These are phyloP conservation scores for Scheffersomyces amazonensis DNA, from an alignment of 805 yeast species.

Conservation along the genomic window DNA sequence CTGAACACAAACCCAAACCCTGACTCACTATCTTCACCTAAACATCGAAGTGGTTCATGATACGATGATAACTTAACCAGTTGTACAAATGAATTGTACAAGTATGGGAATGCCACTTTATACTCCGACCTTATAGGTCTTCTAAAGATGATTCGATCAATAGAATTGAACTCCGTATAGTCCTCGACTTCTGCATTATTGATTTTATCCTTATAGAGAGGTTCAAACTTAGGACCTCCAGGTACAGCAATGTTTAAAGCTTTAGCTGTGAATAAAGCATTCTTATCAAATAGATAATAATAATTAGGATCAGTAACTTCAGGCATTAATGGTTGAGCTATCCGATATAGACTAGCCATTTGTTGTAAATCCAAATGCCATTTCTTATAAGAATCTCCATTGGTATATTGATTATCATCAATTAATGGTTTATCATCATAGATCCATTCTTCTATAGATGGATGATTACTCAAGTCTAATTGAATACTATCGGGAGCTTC, in stretches of 20 bases:
- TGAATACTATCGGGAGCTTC: conserved; percentile 73
- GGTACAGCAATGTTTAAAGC: conserved; percentile 85
- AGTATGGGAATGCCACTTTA: conserved; percentile 78
- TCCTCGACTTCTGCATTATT: conserved; percentile 67
- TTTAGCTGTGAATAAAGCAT: conserved; percentile 86
- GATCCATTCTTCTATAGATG: conserved; percentile 67
- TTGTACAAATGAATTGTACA: conserved; percentile 76
- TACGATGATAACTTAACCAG: conserved; percentile 62
- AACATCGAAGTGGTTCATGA: conserved; percentile 58
- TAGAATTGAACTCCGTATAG: conserved; percentile 83
- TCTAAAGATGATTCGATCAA: conserved; percentile 84
- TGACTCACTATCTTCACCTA: conserved; percentile 35
- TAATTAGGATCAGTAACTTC: conserved; percentile 58
- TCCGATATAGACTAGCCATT: conserved; percentile 62
- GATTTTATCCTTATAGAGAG: conserved; percentile 59
- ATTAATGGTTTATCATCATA: conserved; percentile 73
- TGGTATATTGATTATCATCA: conserved; percentile 53
- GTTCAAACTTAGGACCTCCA: conserved; percentile 96
- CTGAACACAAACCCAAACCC: conserved; percentile 60
- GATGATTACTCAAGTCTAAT: conserved; percentile 57
- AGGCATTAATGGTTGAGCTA: conserved; percentile 69
- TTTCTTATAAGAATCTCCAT: conserved; percentile 72
- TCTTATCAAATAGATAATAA: conserved; percentile 69
- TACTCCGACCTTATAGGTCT: conserved; percentile 77
- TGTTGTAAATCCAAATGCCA: conserved; percentile 66